phyloP scores from a whole-genome alignment of 1,284 basidiomycete genomes.

The Ustilago nuda region DNA sequence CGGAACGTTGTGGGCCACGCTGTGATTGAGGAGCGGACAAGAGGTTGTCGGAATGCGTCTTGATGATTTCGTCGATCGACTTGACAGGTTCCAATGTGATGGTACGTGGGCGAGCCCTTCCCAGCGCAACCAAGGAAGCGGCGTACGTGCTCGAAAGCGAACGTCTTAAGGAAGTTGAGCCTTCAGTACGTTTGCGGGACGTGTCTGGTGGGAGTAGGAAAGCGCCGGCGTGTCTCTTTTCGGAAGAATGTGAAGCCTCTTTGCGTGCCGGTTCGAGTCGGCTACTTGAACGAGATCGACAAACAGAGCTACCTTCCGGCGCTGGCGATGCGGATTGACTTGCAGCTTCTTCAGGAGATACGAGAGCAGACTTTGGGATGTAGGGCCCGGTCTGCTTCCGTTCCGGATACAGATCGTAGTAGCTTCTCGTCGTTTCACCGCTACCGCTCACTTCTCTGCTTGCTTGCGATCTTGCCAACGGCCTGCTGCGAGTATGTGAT shows the following conservation, averaged over 20 bases:
- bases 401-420: slow-evolving; percentile 59
- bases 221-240: not conserved
- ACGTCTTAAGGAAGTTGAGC: not conserved
- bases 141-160: slow-evolving; percentile 32
- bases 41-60: slow-evolving; percentile 64
- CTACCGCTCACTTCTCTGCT: not conserved
- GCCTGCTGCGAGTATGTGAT: not conserved
- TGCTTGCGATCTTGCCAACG: not conserved
- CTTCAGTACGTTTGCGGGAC: not conserved
- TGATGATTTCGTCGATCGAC: slow-evolving; percentile 70
- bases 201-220: not conserved
- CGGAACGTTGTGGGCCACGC: slow-evolving; percentile 54
- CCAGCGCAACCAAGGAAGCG: slow-evolving; percentile 32
- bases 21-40: slow-evolving; percentile 48
- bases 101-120: slow-evolving; percentile 10
- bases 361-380: slow-evolving; percentile 35
- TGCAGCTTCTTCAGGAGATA: slow-evolving; percentile 4
- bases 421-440: slow-evolving; percentile 23
- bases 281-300: slow-evolving; percentile 18
- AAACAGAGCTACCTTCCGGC: not conserved
- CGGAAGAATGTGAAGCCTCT: not conserved
- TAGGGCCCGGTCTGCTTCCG: slow-evolving; percentile 54
- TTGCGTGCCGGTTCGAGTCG: slow-evolving; percentile 4
- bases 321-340: not conserved
- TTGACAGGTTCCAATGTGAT: slow-evolving; percentile 25